Conservation (phyloP, 495 filamentous ascomycete genomes). For the Talaromyces adpressus region DNA sequence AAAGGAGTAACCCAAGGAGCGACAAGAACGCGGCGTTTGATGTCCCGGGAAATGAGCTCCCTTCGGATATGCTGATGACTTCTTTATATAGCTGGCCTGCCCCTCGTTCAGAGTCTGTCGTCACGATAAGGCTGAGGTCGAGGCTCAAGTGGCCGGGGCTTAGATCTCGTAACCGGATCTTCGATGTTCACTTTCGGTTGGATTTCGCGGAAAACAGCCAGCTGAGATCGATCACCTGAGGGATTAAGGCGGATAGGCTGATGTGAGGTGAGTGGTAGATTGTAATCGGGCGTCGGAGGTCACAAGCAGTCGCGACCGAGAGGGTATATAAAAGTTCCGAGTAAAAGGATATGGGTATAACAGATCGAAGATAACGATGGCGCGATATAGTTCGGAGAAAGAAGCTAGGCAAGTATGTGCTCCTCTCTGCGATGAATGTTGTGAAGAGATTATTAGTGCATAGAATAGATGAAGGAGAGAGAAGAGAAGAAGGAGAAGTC, state of each 20-base stretch:
- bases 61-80: neutral
- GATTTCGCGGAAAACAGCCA: constrained; percentile 5
- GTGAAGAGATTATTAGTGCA: neutral
- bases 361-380: neutral
- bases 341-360: neutral
- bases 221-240: constrained; percentile 2
- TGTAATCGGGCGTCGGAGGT: neutral
- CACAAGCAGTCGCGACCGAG: neutral
- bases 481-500: neutral
- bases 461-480: neutral
- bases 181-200: neutral
- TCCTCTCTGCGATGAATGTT: neutral
- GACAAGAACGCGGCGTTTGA: constrained; percentile 5
- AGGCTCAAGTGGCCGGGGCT: neutral
- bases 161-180: neutral
- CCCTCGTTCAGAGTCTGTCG: neutral
- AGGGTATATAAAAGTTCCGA: neutral
- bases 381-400: neutral
- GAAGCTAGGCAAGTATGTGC: neutral
- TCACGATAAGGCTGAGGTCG: neutral
- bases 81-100: neutral
- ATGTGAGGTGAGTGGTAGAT: neutral
- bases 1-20: constrained; percentile 4
- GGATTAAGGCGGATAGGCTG: neutral
- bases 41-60: neutral